Base-by-base conservation (phyloP, 176 grass and related monocot species). In the Aegilops longissima region DNA sequence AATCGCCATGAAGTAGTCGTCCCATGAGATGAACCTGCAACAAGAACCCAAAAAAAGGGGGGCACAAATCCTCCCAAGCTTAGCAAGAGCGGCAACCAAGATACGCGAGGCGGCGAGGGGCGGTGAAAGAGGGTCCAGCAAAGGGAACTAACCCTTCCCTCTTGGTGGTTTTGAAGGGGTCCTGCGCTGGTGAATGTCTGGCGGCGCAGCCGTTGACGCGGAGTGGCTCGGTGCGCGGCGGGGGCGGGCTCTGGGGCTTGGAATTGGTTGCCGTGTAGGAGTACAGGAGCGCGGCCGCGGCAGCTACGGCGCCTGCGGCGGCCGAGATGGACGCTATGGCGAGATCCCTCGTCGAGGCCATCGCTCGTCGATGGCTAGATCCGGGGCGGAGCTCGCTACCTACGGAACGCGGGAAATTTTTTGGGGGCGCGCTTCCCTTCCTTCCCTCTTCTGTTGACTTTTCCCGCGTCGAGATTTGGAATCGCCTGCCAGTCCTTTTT, bases 1-100 rank as follows among this genome's bases (percentile, higher is more conserved):
- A n/a, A 98, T 91, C 29, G 97, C 92, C 97, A 98, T 98, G 87
- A 98, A 98, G 88, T 98, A 98, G 59, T 98, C 97, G 70, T 98
- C 97, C 97, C 97, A 98, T 2, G 90, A 92, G 54, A 98, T 86
- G 69, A 96, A 98, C 80, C 97, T 98, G 84, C 84, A 83, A 73
- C 80, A 59, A 59, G 24, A 5, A 51, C 47, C 72, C 67, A 45
- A 85, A 77, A 33, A 76, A 47, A 2, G 11, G 4, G 47, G 47
- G 40, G 24, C 33, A 84, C 2, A 29, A 61, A 86, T 61, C 62
- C 21, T 12, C 59, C 17, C 21, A 35, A 24, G 71, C n/a, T 80
- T 56, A 80, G 18, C n/a, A 82, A 29, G 25, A 68, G 62, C 18
- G 27, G 18, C 45, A 64, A 84, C 71, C 76, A 34, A 74, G 18